Conservation (phyloP, 768 basidiomycete species). For the Suillus bovinus region DNA sequence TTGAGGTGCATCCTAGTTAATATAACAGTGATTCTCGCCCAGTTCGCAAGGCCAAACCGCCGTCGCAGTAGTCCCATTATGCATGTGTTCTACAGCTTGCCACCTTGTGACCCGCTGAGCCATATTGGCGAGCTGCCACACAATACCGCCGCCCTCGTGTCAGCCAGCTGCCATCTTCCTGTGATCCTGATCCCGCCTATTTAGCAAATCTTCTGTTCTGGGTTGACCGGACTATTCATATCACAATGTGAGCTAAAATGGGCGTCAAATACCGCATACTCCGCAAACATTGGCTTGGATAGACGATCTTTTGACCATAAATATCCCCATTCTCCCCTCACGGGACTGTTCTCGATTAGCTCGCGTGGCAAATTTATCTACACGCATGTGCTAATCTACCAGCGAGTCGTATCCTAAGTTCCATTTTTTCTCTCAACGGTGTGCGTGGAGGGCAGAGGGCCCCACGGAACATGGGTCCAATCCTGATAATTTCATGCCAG, state of each 20-base stretch:
- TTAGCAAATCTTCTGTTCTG: neutral
- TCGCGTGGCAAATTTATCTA: neutral
- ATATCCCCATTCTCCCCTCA: neutral
- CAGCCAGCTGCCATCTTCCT: slow-evolving; percentile 2
- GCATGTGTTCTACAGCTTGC: neutral
- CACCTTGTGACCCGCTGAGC: neutral
- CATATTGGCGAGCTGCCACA: neutral
- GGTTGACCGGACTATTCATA: neutral
- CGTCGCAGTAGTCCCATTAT: neutral
- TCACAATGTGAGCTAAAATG: neutral
- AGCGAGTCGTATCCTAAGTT: neutral
- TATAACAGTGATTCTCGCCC: slow-evolving; percentile 1
- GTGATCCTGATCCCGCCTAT: neutral
- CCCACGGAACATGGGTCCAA: neutral
- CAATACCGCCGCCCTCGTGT: slow-evolving; percentile 1
- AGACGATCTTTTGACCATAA: neutral
- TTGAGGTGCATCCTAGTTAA: neutral
- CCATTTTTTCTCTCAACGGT: neutral
- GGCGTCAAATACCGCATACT: slow-evolving; percentile 1
- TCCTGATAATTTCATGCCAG: neutral
- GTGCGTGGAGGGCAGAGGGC: slow-evolving; percentile 6
- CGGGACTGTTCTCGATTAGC: neutral
- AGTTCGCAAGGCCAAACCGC: neutral
- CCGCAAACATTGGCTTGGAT: neutral
- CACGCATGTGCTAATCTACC: neutral